Evolutionary conservation across 768 basidiomycete species (phyloP).

Genomic region (Cyathus striatus): DNA sequence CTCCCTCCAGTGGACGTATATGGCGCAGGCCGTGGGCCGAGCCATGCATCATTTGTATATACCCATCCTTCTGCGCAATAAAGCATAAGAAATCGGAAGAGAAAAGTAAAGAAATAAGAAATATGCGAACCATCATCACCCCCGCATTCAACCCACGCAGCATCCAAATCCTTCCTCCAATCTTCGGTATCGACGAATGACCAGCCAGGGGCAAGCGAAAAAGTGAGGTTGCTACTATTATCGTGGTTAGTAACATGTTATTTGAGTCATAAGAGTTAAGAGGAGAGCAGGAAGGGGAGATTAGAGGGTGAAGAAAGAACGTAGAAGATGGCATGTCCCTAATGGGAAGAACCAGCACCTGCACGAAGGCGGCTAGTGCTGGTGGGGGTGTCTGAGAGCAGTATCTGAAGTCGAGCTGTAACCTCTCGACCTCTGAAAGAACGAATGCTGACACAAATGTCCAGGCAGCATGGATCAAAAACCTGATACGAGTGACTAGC

Average conservation of each 20-base stretch:
- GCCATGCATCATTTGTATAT: constrained; percentile 77
- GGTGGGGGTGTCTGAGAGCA: too few species aligned
- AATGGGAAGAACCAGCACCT: too few species aligned
- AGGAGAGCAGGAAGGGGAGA: neutral
- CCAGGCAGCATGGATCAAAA: too few species aligned
- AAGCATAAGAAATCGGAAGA: neutral
- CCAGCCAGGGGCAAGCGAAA: constrained; percentile 73
- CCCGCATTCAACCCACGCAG: constrained; percentile 45
- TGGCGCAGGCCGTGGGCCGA: constrained; percentile 37
- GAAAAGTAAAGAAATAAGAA: neutral
- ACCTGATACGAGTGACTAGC: too few species aligned
- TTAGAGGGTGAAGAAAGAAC: constrained; percentile 1
- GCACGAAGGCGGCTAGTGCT: too few species aligned
- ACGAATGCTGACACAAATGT: too few species aligned
- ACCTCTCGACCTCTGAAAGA: too few species aligned
- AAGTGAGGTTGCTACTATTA: constrained; percentile 74
- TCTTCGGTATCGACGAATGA: constrained; percentile 70
- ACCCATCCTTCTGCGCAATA: constrained; percentile 64
- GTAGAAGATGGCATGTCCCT: too few species aligned
- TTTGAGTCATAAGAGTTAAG: constrained; percentile 1
- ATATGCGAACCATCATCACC: constrained; percentile 18
- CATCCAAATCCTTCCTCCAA: constrained; percentile 65
- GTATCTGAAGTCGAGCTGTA: too few species aligned
- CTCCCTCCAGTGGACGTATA: constrained; percentile 38
- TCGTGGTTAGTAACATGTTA: constrained; percentile 1